Percentiles rank a stretch among this genome's conserved stretches.
These are phyloP conservation scores for Flueggea neowawraea DNA, from an alignment of 441 rosid species.

Conservation along the genomic window DNA sequence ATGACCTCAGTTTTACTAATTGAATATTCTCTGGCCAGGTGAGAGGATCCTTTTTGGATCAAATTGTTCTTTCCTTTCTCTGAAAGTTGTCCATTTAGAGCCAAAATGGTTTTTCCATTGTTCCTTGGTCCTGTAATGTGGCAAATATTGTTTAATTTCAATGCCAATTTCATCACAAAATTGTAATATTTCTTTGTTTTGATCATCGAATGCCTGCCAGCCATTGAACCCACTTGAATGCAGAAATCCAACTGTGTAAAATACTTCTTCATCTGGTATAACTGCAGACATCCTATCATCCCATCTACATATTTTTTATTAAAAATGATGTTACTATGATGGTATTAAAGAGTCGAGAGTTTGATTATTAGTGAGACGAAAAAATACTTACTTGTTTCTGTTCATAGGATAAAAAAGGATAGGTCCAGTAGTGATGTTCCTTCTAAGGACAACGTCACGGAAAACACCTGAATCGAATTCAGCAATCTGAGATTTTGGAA, in stretches of 20 bases:
- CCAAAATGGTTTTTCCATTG: slow-evolving; percentile 84
- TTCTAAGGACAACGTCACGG: slow-evolving; percentile 52
- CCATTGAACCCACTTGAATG: slow-evolving; percentile 65
- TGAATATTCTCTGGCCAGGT: slow-evolving; percentile 87
- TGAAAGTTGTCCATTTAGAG: slow-evolving; percentile 62
- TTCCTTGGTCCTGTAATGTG: slow-evolving; percentile 40
- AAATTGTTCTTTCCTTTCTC: slow-evolving; percentile 49
- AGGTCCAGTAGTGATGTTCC: slow-evolving; percentile 63
- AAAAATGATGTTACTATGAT: no score
- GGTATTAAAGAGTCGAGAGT: no score
- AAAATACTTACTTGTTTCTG: slow-evolving; percentile 49
- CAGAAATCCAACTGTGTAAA: slow-evolving; percentile 79
- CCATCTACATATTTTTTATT: slow-evolving; percentile 52
- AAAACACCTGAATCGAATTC: slow-evolving; percentile 70
- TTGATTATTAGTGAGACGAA: neutral
- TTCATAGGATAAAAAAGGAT: slow-evolving; percentile 86
- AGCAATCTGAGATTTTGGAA: slow-evolving; percentile 62
- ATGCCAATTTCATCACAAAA: slow-evolving; percentile 59
- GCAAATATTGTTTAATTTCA: slow-evolving; percentile 58
- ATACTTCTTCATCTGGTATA: slow-evolving; percentile 72
- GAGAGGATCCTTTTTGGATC: slow-evolving; percentile 80
- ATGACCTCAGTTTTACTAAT: slow-evolving; percentile 4
- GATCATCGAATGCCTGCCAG: slow-evolving; percentile 50
- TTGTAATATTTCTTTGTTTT: slow-evolving; percentile 52
- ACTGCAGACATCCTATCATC: slow-evolving; percentile 65